Evolutionary conservation across 441 rosid species (phyloP), one percentile per base, ranked within the genome.

Genomic region (Eutrema salsugineum): DNA sequence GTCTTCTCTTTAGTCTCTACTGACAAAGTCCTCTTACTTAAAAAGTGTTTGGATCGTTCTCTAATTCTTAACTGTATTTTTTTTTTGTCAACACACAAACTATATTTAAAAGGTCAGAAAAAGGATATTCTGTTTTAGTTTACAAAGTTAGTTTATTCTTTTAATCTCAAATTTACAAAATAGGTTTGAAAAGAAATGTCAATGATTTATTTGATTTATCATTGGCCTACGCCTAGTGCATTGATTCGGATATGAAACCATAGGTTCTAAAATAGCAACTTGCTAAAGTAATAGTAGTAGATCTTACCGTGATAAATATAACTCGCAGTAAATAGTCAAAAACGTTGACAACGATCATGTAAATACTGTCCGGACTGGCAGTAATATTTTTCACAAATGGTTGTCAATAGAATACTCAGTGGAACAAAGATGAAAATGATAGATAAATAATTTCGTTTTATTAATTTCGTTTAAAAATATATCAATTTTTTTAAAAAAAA

Each of bases 21-120:
- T 27, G 71, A 66, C 53, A 32, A 73, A 66, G 72, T 73, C 71
- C n/a, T 66, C 49, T 33, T 59, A 17, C 55, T 40, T 36, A 15
- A 19, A 15, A 10, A n/a, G 38, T 22, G 60, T 33, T 11, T 15
- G 9, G 38, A 51, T 38, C 27, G 38, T 50, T 24, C 22, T 36
- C 11, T 27, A 3, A 6, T 39, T 24, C 50, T 27, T 51, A 49
- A 8, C 49, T 35, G 47, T 36, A 46, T 46, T 30, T 28, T 27
- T 22, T 22, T 1, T 22, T 22, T 1, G 24, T 22, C 24, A 22
- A 22, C 3, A 8, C 11, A 51, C 11, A 4, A 35, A 17, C 17
- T 11, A 39, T 42, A 30, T 12, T 28, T 54, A 10, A 55, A 39
- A 16, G 5, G 38, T 36, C 17, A 33, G 10, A 33, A 22, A 67